phyloP scores from a whole-genome alignment of 495 filamentous ascomycete species.

The Thermothielavioides terrestris region DNA sequence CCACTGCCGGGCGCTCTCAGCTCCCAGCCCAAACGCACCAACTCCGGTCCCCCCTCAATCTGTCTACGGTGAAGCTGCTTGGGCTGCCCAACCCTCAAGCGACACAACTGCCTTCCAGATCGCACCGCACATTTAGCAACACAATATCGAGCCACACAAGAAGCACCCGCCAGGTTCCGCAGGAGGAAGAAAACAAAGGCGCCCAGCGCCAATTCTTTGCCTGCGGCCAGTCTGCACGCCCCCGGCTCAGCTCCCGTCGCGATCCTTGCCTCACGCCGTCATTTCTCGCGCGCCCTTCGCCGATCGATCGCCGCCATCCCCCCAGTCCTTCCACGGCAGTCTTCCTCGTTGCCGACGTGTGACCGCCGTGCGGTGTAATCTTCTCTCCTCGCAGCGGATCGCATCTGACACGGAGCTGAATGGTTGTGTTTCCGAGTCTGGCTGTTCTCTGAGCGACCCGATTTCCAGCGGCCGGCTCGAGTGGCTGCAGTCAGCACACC shows the following conservation, averaged over 20 bases:
- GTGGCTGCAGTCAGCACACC: neutral
- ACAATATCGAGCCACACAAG: neutral
- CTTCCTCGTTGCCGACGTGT: neutral
- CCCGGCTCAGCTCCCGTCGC: neutral
- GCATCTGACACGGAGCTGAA: neutral
- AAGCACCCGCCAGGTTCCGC: neutral
- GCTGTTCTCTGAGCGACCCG: neutral
- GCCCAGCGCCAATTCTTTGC: conserved; percentile 2
- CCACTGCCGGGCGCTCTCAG: neutral
- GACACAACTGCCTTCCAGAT: conserved; percentile 17
- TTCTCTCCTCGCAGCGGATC: neutral
- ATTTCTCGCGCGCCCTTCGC: conserved; percentile 7
- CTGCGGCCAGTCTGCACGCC: neutral
- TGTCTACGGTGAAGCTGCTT: conserved; percentile 6
- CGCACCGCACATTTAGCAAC: conserved; percentile 1
- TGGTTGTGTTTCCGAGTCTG: neutral
- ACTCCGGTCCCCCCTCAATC: conserved; percentile 9
- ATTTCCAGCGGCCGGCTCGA: neutral
- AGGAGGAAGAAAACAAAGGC: neutral
- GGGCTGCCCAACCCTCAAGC: conserved; percentile 22
- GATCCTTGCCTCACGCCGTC: conserved; percentile 1
- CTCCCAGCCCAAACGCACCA: conserved; percentile 10
- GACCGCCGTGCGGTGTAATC: too few species aligned
- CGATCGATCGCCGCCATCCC: neutral
- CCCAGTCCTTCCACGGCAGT: conserved; percentile 2